Conservation (phyloP, 2,329 filamentous ascomycete species). For the Fusarium haematococcum region DNA sequence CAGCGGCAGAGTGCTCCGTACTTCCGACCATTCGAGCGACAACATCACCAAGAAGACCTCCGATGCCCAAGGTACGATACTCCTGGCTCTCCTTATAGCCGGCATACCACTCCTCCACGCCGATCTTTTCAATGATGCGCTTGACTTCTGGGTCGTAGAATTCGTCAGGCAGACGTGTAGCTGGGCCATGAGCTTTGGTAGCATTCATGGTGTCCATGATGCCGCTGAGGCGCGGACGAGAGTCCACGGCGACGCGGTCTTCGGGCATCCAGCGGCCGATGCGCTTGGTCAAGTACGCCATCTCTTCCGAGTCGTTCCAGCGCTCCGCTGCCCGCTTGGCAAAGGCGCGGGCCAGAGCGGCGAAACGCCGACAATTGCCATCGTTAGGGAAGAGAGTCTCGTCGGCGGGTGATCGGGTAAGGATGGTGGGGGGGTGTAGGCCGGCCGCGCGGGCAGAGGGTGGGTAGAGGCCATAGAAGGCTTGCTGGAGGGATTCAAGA, state of each 20-base stretch:
- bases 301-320: slow-evolving; percentile 83
- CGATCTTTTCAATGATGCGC: slow-evolving; percentile 78
- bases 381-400: slow-evolving; percentile 88
- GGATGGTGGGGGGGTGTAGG: slow-evolving; percentile 73
- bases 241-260: slow-evolving; percentile 81
- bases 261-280: slow-evolving; percentile 90
- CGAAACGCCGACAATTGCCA: slow-evolving; percentile 77
- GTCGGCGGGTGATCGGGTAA: slow-evolving; percentile 73
- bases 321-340: slow-evolving; percentile 76
- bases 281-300: slow-evolving; percentile 82
- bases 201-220: slow-evolving; percentile 96
- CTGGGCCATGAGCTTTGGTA: slow-evolving; percentile 80
- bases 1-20: slow-evolving; percentile 67
- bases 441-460: slow-evolving; percentile 53
- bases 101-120: slow-evolving; percentile 91
- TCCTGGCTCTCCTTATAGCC: slow-evolving; percentile 88
- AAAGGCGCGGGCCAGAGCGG: slow-evolving; percentile 76
- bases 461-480: slow-evolving; percentile 82
- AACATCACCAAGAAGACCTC: slow-evolving; percentile 85
- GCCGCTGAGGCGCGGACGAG: slow-evolving; percentile 84
- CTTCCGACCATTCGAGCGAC: slow-evolving; percentile 79
- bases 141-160: slow-evolving; percentile 86
- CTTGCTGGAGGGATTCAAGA: slow-evolving; percentile 81
- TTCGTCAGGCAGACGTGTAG: slow-evolving; percentile 81
- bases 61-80: slow-evolving; percentile 91